Evolutionary conservation across 78 protist genomes (phyloP).

Genomic region (Anaeramoeba flamelloides): DNA sequence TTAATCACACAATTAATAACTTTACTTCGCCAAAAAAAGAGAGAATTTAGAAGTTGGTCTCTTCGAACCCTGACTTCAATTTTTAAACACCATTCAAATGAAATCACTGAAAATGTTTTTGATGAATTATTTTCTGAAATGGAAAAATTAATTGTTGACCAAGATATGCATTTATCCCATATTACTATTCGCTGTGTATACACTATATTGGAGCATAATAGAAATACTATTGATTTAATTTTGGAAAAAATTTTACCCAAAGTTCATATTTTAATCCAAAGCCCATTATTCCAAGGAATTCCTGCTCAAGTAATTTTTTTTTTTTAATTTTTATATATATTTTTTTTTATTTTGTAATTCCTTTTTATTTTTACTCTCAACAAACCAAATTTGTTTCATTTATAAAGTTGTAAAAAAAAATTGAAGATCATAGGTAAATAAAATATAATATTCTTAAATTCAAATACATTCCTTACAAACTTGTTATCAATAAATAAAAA

Average conservation of each 20-base stretch:
- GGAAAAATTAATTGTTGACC: conserved; percentile 20
- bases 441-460: too few species aligned
- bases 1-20: not conserved
- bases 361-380: too few species aligned
- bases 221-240: not conserved
- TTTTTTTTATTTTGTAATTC: conserved; percentile 17
- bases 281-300: conserved; percentile 59
- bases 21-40: conserved; percentile 27
- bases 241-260: conserved; percentile 14
- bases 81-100: not conserved
- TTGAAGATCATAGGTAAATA: too few species aligned
- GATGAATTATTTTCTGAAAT: conserved; percentile 8
- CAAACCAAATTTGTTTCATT: too few species aligned
- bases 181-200: conserved; percentile 25
- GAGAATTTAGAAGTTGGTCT: conserved; percentile 22
- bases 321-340: conserved; percentile 9
- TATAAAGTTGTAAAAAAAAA: too few species aligned
- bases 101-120: not conserved
- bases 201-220: conserved; percentile 10
- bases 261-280: conserved; percentile 20
- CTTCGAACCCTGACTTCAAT: conserved; percentile 1
- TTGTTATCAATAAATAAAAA: too few species aligned
- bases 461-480: too few species aligned
- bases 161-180: conserved; percentile 49
- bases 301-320: conserved; percentile 29